Evolutionary conservation across 306 rosid species (phyloP), one percentile per base, ranked within the genome.

Genomic region (Arachis hypogaea): DNA sequence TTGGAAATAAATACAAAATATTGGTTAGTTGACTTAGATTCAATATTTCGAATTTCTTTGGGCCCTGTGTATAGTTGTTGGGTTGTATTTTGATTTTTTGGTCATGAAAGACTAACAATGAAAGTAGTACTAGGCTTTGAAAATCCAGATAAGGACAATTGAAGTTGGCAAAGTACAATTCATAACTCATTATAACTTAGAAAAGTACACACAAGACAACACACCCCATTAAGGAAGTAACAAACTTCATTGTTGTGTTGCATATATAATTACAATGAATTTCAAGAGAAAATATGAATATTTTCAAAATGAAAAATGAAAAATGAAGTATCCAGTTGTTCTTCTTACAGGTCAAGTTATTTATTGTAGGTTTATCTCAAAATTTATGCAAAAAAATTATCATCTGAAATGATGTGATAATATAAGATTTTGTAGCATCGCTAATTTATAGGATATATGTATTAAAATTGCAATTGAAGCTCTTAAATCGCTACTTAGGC

Each of bases 231-330:
- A 55, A 70, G 59, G 55, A 42, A 65, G 14, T 67, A 71, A 29
- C 38, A 30, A 22, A 9, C 63, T 10, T 29, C 63, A 57, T 61
- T 33, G 11, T 5, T 14, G 60, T 9, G 18, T 38, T 69, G 43
- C 54, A 42, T 8, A 54, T 14, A 55, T 33, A 33, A 33, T 33
- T 33, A 33, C 38, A 56, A 55, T 70, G 57, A 43, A 57, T 28
- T 49, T 7, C 28, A 57, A 22, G 28, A 6, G 36, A 33, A 60
- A 60, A 7, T 4, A 9, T 22, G 6, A 58, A 28, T 58, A 28
- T 58, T 29, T 28, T 58, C n/a, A 58, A 71, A 44, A 71, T 59
- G 49, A n/a, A 58, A 71, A 44, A 71, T 59, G 49, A n/a, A 58
- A 71, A 44, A 57, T 59, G 49, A n/a, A 11, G 40, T 12, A 46